A percentile compares a stretch with the other conserved stretches of the same genome.
These are phyloP conservation scores for Aethionema arabicum DNA, from an alignment of 345 rosid genomes.

Conservation along the genomic window DNA sequence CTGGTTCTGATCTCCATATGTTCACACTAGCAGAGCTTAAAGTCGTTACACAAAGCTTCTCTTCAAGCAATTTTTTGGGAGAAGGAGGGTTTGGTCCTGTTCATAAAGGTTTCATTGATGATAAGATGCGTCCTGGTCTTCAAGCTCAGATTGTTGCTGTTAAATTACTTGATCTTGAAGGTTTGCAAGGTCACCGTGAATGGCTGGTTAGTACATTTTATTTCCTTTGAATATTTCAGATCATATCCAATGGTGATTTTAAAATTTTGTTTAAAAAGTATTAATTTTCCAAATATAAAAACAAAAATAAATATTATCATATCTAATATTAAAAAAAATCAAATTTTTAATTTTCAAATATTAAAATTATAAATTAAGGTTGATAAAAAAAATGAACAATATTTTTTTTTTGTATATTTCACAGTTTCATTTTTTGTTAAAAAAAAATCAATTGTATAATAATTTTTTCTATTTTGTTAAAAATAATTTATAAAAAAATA, in stretches of 20 bases:
- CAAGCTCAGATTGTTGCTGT: conserved; percentile 87
- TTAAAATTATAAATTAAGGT: no score
- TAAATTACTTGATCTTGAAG: conserved; percentile 70
- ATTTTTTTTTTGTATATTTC: no score
- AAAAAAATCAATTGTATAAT: no score
- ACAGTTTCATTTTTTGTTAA: no score
- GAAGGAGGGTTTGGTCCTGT: conserved; percentile 95
- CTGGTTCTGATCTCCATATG: conserved; percentile 70
- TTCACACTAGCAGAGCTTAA: conserved; percentile 72
- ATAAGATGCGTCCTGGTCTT: conserved; percentile 68
- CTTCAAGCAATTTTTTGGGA: conserved; percentile 67
- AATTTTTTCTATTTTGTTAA: no score
- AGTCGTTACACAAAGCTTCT: conserved; percentile 72
- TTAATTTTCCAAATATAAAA: no score
- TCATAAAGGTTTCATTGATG: conserved; percentile 85
- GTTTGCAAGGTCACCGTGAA: conserved; percentile 81
- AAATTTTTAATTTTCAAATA: no score
- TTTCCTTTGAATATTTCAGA: not conserved
- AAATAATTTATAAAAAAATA: no score
- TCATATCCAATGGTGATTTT: not conserved
- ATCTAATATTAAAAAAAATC: no score
- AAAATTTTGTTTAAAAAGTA: no score
- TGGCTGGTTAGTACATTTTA: conserved; percentile 66
- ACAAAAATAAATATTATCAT: no score
- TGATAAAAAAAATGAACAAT: no score